Evolutionary conservation across 805 yeast species (phyloP).

Genomic region (Wickerhamomyces alni): DNA sequence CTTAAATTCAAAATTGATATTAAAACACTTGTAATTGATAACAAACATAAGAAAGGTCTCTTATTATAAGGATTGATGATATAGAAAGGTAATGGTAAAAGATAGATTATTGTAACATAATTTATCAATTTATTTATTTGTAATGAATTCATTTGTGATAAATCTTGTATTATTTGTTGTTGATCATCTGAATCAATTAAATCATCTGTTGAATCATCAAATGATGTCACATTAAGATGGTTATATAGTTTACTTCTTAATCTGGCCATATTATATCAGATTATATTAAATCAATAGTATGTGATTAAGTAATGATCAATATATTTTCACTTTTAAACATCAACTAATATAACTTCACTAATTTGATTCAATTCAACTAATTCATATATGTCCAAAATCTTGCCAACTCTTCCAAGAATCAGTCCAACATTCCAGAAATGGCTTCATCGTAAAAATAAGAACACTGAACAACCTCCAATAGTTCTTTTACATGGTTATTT

Average conservation of each 20-base stretch:
- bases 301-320: too few species aligned
- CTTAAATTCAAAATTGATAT: not conserved
- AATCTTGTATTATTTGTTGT: not conserved
- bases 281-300: too few species aligned
- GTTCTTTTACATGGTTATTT: slow-evolving; percentile 44
- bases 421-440: not conserved
- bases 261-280: not conserved
- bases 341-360: too few species aligned
- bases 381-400: not conserved
- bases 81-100: slow-evolving; percentile 2
- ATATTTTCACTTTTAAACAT: too few species aligned
- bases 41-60: not conserved
- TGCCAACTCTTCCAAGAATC: not conserved
- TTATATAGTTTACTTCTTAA: not conserved
- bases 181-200: slow-evolving; percentile 1
- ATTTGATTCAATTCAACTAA: too few species aligned
- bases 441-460: not conserved
- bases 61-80: not conserved
- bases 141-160: not conserved
- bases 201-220: not conserved
- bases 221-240: not conserved
- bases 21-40: not conserved
- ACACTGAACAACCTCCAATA: slow-evolving; percentile 22
- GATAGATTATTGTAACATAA: not conserved
- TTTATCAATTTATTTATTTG: slow-evolving; percentile 1